Percentiles rank a stretch among this genome's conserved stretches.
phyloP scores from a whole-genome alignment of 106 monocot genomes.

The Acorus calamus region DNA sequence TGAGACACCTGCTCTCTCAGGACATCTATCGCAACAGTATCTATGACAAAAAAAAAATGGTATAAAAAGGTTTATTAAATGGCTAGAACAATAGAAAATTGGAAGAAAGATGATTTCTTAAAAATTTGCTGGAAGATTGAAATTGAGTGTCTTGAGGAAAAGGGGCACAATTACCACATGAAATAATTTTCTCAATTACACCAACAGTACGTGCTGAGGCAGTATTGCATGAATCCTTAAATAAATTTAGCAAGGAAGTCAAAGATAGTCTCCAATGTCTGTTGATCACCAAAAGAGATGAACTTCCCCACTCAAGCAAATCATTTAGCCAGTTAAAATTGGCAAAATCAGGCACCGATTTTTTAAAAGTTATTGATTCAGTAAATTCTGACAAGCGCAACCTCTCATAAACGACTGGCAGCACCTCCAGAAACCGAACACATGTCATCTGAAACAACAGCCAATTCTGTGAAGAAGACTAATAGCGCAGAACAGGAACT shows the following conservation, averaged over 20 bases:
- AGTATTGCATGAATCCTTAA: constrained; percentile 30
- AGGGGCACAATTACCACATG: constrained; percentile 36
- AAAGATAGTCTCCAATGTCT: constrained; percentile 90
- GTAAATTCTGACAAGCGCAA: constrained; percentile 14
- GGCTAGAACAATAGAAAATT: neutral
- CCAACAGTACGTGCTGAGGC: constrained; percentile 15
- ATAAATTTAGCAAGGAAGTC: constrained; percentile 28
- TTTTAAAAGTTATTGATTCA: constrained; percentile 3
- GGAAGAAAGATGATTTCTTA: neutral
- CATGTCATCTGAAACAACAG: constrained; percentile 74
- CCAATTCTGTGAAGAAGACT: constrained; percentile 5
- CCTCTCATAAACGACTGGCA: constrained; percentile 66
- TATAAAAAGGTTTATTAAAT: constrained; percentile 9
- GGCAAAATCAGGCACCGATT: constrained; percentile 1
- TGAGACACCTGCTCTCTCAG: constrained; percentile 37
- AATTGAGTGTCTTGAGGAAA: constrained; percentile 1
- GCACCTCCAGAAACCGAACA: constrained; percentile 69
- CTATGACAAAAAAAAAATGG: constrained; percentile 34
- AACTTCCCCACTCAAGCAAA: constrained; percentile 78
- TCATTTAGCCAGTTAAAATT: constrained; percentile 64
- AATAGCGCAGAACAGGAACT: constrained; percentile 4
- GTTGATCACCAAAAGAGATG: constrained; percentile 54
- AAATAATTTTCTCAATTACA: constrained; percentile 40
- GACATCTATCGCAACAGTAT: constrained; percentile 36
- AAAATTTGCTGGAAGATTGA: too few relatives aligned